These are phyloP conservation scores for Pseudoneurospora amorphoporcata DNA, from an alignment of 495 filamentous ascomycete species.

Conservation along the genomic window DNA sequence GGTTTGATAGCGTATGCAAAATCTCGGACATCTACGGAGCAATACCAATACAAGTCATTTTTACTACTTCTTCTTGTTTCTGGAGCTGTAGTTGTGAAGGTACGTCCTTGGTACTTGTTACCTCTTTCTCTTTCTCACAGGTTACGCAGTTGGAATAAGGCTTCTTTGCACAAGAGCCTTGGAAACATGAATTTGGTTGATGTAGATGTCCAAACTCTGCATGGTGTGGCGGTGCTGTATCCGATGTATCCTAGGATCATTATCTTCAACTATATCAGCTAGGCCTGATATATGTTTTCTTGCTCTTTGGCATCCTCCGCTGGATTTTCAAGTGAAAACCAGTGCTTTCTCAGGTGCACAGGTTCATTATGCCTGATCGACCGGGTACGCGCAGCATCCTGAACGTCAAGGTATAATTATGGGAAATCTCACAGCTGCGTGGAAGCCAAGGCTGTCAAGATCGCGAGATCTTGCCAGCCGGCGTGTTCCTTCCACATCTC, in stretches of 20 bases:
- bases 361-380: background rate
- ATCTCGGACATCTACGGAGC: background rate
- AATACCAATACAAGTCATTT: background rate
- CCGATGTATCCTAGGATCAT: background rate
- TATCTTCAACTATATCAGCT: background rate
- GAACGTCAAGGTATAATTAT: background rate
- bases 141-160: background rate
- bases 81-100: background rate
- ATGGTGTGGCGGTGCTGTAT: background rate
- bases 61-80: background rate
- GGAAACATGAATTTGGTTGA: background rate
- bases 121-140: background rate
- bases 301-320: background rate
- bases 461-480: background rate
- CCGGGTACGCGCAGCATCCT: background rate
- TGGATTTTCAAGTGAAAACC: background rate
- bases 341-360: background rate
- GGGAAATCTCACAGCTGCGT: background rate
- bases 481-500: background rate
- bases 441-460: background rate
- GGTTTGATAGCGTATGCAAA: background rate
- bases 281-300: background rate
- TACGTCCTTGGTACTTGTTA: background rate
- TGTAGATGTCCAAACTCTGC: background rate
- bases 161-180: background rate